Evolutionary conservation across 306 rosid species (phyloP), one percentile per base, ranked within the genome.

Genomic region (Cucurbita moschata): DNA sequence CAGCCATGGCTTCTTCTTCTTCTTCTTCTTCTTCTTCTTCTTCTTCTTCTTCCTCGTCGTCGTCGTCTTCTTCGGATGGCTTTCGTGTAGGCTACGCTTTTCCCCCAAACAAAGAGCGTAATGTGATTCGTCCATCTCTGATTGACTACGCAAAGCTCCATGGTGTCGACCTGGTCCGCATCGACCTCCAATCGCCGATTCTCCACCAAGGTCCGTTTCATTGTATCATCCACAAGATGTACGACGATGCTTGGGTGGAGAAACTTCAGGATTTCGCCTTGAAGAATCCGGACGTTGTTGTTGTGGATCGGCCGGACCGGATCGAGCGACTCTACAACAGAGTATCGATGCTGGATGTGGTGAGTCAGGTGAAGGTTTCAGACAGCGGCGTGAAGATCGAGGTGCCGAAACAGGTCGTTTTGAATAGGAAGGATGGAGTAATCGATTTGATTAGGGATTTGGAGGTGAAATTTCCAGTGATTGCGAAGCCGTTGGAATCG

Each of bases 311-410:
- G 0, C 98, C 96, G 2, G 96, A 90, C 23, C 83, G 90, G 59
- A 90, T 92, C 61, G 87, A 87, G 82, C 66, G 83, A 57, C 96
- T 92, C 10, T 92, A 87, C 77, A 82, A 90, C 82, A 87, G 98
- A 63, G 90, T 85, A 42, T 90, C 96, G 43, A 92, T 92, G 98
- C 85, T 92, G 35, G 91, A 90, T 84, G 98, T 83, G 42, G 98
- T 92, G 13, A 80, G 88, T 2, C 96, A 87, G 85, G 87, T 90
- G 60, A 74, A 16, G 77, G 79, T 81, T n/a, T 89, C 77, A 38
- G 76, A 80, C 54, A 72, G 57, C 30, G 72, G 23, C 55, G 87
- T 84, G 37, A 82, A 86, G 46, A 88, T 92, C 39, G 96, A 92
- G 82, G 86, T 90, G 77, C 98, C 98, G 5, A 90, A 92, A 84